These are phyloP conservation scores for Meripilus lineatus DNA, from an alignment of 1,284 basidiomycete genomes.

Conservation along the genomic window DNA sequence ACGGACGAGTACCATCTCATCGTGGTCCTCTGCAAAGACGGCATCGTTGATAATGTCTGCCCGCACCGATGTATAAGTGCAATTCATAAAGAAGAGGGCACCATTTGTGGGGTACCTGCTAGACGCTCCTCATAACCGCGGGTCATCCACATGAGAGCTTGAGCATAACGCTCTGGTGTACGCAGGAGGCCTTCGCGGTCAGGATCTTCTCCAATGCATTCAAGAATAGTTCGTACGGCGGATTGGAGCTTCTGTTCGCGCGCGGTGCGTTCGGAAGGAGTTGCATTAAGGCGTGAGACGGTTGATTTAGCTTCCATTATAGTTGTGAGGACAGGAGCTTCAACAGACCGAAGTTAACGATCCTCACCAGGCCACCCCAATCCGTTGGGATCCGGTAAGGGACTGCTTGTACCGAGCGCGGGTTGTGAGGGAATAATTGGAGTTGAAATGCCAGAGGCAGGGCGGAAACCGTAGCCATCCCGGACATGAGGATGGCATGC, in stretches of 20 bases:
- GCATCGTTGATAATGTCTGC: conserved; percentile 98
- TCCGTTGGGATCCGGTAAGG: conserved; percentile 81
- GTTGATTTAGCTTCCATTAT: conserved; percentile 80
- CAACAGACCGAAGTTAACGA: neutral
- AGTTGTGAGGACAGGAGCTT: conserved; percentile 2
- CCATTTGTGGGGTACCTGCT: conserved; percentile 48
- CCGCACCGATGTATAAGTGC: conserved; percentile 5
- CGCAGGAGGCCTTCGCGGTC: conserved; percentile 86
- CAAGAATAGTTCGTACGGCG: conserved; percentile 90
- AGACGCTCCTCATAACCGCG: conserved; percentile 96
- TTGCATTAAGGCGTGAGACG: conserved; percentile 76
- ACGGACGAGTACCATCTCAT: conserved; percentile 98
- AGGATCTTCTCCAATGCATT: conserved; percentile 98
- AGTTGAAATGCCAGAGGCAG: conserved; percentile 62
- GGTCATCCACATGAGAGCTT: conserved; percentile 99
- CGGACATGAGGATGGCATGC: conserved; percentile 37
- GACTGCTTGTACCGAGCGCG: conserved; percentile 25
- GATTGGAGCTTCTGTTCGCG: conserved; percentile 76
- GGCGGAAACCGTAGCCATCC: conserved; percentile 81
- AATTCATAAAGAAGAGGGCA: conserved; percentile 5
- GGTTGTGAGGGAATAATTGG: conserved; percentile 36
- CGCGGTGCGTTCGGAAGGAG: conserved; percentile 64
- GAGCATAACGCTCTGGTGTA: conserved; percentile 95
- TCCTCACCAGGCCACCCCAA: conserved; percentile 89
- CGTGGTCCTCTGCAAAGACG: conserved; percentile 98